Evolutionary conservation across 129 eudicot genomes (phyloP), one percentile per base, ranked within the genome.

Genomic region (Tanacetum coccineum): DNA sequence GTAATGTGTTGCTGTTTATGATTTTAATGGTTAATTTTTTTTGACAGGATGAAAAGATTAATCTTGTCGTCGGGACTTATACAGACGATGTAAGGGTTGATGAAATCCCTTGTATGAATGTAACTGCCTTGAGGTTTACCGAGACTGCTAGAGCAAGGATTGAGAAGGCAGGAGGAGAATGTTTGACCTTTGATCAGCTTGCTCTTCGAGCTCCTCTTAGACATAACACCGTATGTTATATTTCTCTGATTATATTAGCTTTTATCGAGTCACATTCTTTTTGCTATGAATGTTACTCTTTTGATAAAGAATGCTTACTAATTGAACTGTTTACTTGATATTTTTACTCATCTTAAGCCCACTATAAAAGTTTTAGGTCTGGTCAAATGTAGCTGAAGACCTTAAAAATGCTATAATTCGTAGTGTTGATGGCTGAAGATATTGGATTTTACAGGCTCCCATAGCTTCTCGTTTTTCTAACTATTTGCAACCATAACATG

Each of bases 91-190:
- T 63, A 18, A 50, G 80, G 36, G 83, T 79, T 18, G 56, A 79
- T 47, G 76, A 79, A 4, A 73, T 74, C 7, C 83, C 73, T 0
- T 66, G 70, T 5, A 15, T 79, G 50, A 74, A 79, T 69, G 83
- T 79, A 1, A 73, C 79, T 12, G 73, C 83, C 2, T 19, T 79
- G 76, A 74, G 80, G 75, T 79, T 79, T 17, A 68, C 76, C 3
- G 76, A 79, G 64, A 74, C 79, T 21, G 79, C 80, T 5, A 68
- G 83, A 58, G 83, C 79, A 3, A 62, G 76, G 68, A 74, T 79
- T 22, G 80, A 79, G 73, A 79, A 79, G 49, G 80, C 76, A 3
- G 80, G 80, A 46, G 83, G 83, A 28, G 83, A 74, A 62, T 79
- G 80, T 42, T 59, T 79, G 67, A 74, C 83, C 3, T 79, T 79